These are phyloP conservation scores for Fraxinus paxiana DNA, from an alignment of 305 asterid genomes.

Conservation along the genomic window DNA sequence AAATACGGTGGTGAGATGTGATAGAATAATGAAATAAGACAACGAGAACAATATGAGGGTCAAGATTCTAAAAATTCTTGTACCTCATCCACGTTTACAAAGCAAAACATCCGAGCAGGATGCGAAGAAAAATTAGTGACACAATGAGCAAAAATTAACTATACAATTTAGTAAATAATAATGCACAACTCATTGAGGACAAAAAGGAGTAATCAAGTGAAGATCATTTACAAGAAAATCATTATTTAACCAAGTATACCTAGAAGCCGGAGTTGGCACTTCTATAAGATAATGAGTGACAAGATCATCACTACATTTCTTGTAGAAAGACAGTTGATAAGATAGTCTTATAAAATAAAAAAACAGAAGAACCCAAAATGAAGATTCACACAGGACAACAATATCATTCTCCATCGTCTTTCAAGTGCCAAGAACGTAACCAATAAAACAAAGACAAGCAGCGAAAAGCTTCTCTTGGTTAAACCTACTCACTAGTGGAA, in stretches of 20 bases:
- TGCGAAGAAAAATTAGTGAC: neutral
- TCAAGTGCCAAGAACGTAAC: neutral
- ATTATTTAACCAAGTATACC: neutral
- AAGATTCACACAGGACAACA: neutral
- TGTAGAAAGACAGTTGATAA: neutral
- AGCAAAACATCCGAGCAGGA: neutral
- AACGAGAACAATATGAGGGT: neutral
- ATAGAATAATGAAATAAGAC: neutral
- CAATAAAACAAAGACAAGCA: neutral
- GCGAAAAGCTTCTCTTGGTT: neutral
- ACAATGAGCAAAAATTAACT: neutral
- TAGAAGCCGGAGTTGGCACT: neutral
- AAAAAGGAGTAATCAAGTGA: neutral
- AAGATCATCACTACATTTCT: neutral
- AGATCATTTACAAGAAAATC: neutral
- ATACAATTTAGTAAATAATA: neutral
- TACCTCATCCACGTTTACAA: neutral
- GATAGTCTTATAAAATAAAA: neutral
- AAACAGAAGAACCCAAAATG: neutral
- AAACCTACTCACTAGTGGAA: neutral
- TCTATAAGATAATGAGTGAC: neutral
- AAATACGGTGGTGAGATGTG: neutral
- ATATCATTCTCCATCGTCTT: neutral
- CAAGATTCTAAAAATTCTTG: neutral
- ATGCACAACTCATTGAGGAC: neutral